Percentiles rank a stretch among this genome's conserved stretches.
phyloP scores from a whole-genome alignment of 345 rosid species.

The Rhodamnia rubescens region DNA sequence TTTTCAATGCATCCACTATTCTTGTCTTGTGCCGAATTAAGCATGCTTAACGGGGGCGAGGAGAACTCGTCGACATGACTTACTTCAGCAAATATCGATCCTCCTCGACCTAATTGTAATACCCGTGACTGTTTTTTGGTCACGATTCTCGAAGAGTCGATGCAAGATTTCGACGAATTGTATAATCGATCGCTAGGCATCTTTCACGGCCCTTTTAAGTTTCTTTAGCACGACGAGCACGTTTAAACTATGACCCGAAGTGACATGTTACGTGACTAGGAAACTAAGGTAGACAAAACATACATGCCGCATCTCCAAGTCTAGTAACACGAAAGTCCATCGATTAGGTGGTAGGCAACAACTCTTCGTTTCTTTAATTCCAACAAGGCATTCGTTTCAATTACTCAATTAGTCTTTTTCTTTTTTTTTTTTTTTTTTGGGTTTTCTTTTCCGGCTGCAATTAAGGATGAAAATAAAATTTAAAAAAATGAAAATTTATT shows the following conservation, averaged over 20 bases:
- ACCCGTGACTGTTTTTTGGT: background rate
- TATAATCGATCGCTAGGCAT: background rate
- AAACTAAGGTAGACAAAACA: background rate
- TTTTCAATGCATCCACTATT: no score
- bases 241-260: background rate
- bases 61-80: background rate
- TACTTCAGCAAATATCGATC: background rate
- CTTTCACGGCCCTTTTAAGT: background rate
- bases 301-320: background rate
- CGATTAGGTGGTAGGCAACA: background rate
- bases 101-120: background rate
- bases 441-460: background rate
- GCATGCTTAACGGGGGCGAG: fast-evolving
- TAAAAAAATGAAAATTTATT: background rate
- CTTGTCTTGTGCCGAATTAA: no score
- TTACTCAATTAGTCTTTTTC: background rate
- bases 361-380: background rate
- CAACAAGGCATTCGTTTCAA: background rate
- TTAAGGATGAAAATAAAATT: background rate
- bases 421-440: background rate
- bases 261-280: background rate
- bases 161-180: background rate
- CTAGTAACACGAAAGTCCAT: background rate
- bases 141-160: background rate
- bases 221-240: background rate